These are phyloP conservation scores for Lenwebbia sp. DNA, from an alignment of 345 rosid species.

Conservation along the genomic window DNA sequence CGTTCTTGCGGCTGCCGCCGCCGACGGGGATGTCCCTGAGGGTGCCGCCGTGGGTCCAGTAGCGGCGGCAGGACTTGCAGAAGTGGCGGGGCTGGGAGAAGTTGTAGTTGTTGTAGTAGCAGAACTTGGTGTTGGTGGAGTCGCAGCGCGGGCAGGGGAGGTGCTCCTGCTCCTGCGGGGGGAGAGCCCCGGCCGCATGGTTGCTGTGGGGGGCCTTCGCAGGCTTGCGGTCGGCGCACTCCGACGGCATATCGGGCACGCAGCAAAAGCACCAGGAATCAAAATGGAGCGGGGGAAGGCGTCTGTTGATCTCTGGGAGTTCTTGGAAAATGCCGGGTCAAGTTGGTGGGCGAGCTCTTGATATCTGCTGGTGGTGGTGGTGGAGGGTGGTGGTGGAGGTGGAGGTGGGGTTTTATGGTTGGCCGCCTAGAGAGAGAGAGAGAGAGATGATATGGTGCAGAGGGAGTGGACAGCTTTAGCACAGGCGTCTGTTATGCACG, in stretches of 20 bases:
- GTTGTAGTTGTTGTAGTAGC: conserved; percentile 95
- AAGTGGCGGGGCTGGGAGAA: conserved; percentile 99
- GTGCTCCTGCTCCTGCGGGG: conserved; percentile 68
- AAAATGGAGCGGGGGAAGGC: no score
- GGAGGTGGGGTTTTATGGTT: conserved; percentile 3
- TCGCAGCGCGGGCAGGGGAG: conserved; percentile 93
- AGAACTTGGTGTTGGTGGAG: conserved; percentile 85
- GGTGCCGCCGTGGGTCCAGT: conserved; percentile 97
- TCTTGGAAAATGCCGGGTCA: not conserved
- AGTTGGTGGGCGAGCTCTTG: not conserved
- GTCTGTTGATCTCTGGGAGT: not conserved
- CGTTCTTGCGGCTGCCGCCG: conserved; percentile 80
- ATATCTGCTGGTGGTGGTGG: not conserved
- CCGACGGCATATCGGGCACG: conserved; percentile 4
- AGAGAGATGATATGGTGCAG: conserved; percentile 27
- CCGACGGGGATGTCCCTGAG: conserved; percentile 94
- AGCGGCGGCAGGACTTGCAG: conserved; percentile 92
- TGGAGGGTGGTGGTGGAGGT: not conserved
- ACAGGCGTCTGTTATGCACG: conserved; percentile 37
- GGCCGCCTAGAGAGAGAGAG: conserved; percentile 5
- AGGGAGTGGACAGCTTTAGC: not conserved
- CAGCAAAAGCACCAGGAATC: not conserved
- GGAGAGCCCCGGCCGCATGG: conserved; percentile 6
- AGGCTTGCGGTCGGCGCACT: conserved; percentile 17
- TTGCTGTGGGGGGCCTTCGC: conserved; percentile 9